Base-by-base conservation (phyloP, 371 early-diverging fungal genomes). In the Synchytrium microbalum region DNA sequence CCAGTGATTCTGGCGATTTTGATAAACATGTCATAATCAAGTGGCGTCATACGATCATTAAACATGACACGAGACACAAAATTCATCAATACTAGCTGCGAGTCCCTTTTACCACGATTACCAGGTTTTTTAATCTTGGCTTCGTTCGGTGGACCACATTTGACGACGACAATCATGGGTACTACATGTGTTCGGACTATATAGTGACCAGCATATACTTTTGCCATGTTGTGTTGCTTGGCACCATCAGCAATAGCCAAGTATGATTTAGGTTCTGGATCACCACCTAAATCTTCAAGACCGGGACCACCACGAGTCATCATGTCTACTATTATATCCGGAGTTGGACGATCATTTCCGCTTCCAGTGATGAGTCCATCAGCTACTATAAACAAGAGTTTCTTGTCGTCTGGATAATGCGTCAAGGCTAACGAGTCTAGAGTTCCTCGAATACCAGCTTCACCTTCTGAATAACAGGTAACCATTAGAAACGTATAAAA, bases 61-160 rank as follows among this genome's bases (percentile, higher is more conserved):
- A 92, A 91, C 67, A 92, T 88, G 59, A 96, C 86, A 69, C 89
- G 89, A 72, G 89, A 86, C 68, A 97, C 83, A 78, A 97, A 99
- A 59, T 88, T 85, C 98, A 99, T 98, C 32, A 98, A 81, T 63
- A 99, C 84, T 55, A 99, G 88, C 75, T 98, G 99, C 16, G 95
- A 93, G 78, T 99, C 99, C 61, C 99, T 88, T 73, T 98, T 99
- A 67, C 99, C 99, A 61, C 99, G 84, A 70, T 98, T 96, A 32
- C 95, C 95, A 2, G 93, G 90, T 67, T 91, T 90, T 60, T 62
- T 54, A 5, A 66, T 63, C 73, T 38, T 73, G 19, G 74, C 68
- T 51, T 92, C 85, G 77, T 69, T 77, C 71, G 67, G 79, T 69
- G 65, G 76, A 51, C 98, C 98, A 54, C 88, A 87, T 74, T 99